Conservation (phyloP, 1,284 basidiomycete species). For the Ganoderma lingzhi region DNA sequence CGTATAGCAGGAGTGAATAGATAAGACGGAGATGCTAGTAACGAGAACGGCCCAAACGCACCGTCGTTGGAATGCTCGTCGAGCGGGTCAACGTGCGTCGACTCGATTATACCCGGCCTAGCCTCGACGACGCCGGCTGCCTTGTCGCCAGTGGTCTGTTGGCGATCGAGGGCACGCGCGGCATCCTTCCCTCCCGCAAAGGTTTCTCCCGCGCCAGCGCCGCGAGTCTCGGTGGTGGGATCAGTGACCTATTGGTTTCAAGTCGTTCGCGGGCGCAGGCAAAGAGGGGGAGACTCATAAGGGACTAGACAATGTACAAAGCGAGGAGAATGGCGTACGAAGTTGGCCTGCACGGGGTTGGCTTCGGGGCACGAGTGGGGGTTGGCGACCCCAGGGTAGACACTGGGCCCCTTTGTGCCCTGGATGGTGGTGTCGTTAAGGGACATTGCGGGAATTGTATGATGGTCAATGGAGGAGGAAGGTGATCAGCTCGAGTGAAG, state of each 20-base stretch:
- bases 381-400: constrained; percentile 55
- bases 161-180: constrained; percentile 43
- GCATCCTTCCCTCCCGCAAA: constrained; percentile 50
- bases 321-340: constrained; percentile 44
- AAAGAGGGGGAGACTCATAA: neutral
- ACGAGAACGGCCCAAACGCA: constrained; percentile 26
- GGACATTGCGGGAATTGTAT: constrained; percentile 33
- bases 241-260: constrained; percentile 45
- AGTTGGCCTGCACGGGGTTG: constrained; percentile 51
- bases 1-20: neutral
- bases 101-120: constrained; percentile 62
- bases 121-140: constrained; percentile 57
- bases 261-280: neutral
- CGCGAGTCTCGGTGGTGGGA: constrained; percentile 47
- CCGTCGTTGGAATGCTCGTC: constrained; percentile 54
- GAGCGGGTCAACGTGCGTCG: constrained; percentile 58
- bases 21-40: neutral
- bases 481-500: neutral
- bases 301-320: neutral
- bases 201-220: constrained; percentile 51
- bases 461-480: constrained; percentile 4
- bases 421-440: constrained; percentile 45
- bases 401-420: constrained; percentile 45
- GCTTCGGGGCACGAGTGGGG: constrained; percentile 49
- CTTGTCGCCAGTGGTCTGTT: constrained; percentile 22